Conservation (phyloP, 441 rosid genomes). For the Pelargonium citronellum region DNA sequence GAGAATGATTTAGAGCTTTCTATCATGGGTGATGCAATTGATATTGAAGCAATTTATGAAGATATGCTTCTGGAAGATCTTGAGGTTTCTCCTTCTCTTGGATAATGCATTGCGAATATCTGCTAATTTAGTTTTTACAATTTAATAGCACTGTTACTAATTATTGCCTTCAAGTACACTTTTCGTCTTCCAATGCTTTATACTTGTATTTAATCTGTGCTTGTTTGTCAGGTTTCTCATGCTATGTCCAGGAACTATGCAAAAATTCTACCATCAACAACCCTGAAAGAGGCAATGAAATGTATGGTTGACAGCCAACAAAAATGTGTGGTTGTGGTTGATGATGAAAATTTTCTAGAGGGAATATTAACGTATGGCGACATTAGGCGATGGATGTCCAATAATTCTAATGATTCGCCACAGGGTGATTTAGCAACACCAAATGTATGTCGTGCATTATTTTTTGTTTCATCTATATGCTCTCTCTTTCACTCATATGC, state of each 20-base stretch:
- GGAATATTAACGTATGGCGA: constrained; percentile 83
- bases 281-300: constrained; percentile 68
- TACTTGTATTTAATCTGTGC: neutral
- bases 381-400: constrained; percentile 50
- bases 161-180: neutral
- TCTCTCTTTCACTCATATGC: neutral
- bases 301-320: constrained; percentile 61
- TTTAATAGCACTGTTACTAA: too few relatives aligned
- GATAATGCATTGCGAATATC: constrained; percentile 3
- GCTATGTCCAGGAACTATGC: constrained; percentile 79
- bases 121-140: neutral
- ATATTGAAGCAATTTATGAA: constrained; percentile 46
- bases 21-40: constrained; percentile 42
- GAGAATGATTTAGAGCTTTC: constrained; percentile 56
- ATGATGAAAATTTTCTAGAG: constrained; percentile 62
- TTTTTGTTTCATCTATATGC: neutral
- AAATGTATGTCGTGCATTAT: constrained; percentile 45
- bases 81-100: constrained; percentile 36
- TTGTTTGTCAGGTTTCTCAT: constrained; percentile 43
- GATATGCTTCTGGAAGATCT: constrained; percentile 65
- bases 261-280: constrained; percentile 47
- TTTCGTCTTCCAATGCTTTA: neutral
- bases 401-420: constrained; percentile 26
- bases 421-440: constrained; percentile 36
- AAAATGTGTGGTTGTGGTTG: constrained; percentile 65